Conservation (phyloP, 2,329 filamentous ascomycete species). For the Magnaporthiopsis rhizophila region DNA sequence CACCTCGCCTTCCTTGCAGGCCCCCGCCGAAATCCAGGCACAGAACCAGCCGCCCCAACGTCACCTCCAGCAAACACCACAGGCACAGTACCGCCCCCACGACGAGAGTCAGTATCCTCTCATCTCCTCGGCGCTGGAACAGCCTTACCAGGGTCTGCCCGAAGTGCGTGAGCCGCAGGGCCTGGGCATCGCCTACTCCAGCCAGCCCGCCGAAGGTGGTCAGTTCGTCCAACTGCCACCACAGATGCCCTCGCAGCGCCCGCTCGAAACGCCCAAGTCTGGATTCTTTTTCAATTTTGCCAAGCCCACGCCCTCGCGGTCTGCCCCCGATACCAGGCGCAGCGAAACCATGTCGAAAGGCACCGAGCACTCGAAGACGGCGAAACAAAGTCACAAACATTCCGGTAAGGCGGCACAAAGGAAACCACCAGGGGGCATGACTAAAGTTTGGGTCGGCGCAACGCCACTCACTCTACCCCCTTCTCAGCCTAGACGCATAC, state of each 20-base stretch:
- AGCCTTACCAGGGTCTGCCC: slow-evolving; percentile 11
- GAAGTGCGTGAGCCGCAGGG: slow-evolving; percentile 16
- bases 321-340: slow-evolving; percentile 26
- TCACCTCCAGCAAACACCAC: slow-evolving; percentile 8
- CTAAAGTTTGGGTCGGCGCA: neutral
- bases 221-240: slow-evolving; percentile 14
- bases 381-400: slow-evolving; percentile 22
- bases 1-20: slow-evolving; percentile 2
- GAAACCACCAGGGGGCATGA: neutral
- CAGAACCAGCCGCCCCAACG: slow-evolving; percentile 3
- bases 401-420: slow-evolving; percentile 19
- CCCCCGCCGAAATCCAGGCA: slow-evolving; percentile 10
- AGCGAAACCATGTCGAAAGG: slow-evolving; percentile 30
- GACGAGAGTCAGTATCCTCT: slow-evolving; percentile 20
- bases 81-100: slow-evolving; percentile 18
- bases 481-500: neutral
- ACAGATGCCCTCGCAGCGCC: slow-evolving; percentile 13
- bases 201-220: slow-evolving; percentile 10
- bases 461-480: neutral
- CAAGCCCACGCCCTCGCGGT: slow-evolving; percentile 33
- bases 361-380: slow-evolving; percentile 19
- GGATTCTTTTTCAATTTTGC: slow-evolving; percentile 44
- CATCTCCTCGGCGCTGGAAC: slow-evolving; percentile 20
- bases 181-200: slow-evolving; percentile 12
- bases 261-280: slow-evolving; percentile 34